These are phyloP conservation scores for Calonectria fujianensis DNA, from an alignment of 2,329 filamentous ascomycete species.

Conservation along the genomic window DNA sequence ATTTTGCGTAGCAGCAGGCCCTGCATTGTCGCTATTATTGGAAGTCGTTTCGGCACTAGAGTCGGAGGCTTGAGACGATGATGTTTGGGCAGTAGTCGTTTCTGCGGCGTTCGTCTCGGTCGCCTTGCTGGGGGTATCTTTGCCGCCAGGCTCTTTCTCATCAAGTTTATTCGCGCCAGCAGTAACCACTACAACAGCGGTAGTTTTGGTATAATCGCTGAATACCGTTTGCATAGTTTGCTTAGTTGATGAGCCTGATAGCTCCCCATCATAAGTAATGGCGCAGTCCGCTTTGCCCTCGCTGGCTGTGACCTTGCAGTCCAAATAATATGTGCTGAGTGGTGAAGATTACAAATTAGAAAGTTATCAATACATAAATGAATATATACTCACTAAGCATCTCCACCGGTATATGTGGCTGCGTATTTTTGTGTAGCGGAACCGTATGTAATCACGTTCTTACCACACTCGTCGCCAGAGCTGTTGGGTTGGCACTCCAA, in stretches of 20 bases:
- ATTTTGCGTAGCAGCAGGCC: too few relatives aligned
- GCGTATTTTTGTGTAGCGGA: background rate
- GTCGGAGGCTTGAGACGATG: too few relatives aligned
- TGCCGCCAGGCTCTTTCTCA: too few relatives aligned
- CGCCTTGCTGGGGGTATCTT: too few relatives aligned
- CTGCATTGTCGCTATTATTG: too few relatives aligned
- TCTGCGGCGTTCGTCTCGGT: too few relatives aligned
- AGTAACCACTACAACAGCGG: too few relatives aligned
- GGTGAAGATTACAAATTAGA: background rate
- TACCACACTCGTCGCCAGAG: background rate
- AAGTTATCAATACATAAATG: background rate
- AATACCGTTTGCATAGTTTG: background rate
- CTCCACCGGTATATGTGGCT: background rate
- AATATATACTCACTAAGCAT: background rate
- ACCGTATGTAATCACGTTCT: background rate
- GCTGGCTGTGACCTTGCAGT: background rate
- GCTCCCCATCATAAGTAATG: background rate
- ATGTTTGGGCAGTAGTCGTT: too few relatives aligned
- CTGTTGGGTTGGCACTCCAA: background rate
- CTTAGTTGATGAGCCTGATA: background rate
- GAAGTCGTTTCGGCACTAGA: too few relatives aligned
- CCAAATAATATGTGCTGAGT: background rate
- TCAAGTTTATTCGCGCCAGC: too few relatives aligned
- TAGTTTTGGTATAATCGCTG: background rate
- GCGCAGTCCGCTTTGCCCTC: background rate